Evolutionary conservation across 169 alveolate genomes (phyloP), one percentile per base, ranked within the genome.

Genomic region (Plasmodium malariae): DNA sequence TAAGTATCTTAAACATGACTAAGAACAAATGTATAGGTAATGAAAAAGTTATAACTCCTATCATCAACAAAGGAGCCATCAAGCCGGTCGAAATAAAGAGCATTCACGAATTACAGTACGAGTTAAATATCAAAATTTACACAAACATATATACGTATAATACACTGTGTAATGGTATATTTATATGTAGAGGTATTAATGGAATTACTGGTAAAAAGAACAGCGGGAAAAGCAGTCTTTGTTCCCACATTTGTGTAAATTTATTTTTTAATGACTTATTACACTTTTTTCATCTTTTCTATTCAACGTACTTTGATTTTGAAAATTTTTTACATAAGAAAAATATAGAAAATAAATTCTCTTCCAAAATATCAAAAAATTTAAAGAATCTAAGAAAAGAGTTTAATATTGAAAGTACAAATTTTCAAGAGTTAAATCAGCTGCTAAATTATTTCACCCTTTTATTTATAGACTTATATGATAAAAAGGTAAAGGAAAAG

Each of bases 241-340:
- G 92, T 70, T 45, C 72, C 54, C 92, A 86, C 49, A 86, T 86
- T n/a, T 69, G 87, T 55, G 87, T 86, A 28, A 86, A 86, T n/a
- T 37, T 86, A 26, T 86, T 54, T 86, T 86, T 86, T 86, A 86
- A 86, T 48, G 87, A 86, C 19, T 21, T 69, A 32, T 57, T 86
- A 36, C 92, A 86, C 37, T 86, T 36, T 60, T 86, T 86, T 51
- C 92, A 86, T 62, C 76, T 86, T 24, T 86, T 86, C 45, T 86
- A 86, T 62, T 55, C 92, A 32, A 14, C 76, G 21, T 86, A 43
- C 57, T 68, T 69, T 49, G 72, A 57, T 48, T 86, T 86, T 69
- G 87, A 69, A 34, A 40, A 55, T 28, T 86, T 86, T 86, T 51
- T 86, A 48, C 63, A 86, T 69, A 40, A 70, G 6, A 69, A 43